A percentile compares a stretch with the other conserved stretches of the same genome.
phyloP scores from a whole-genome alignment of 2,329 filamentous ascomycete species.

The Fusarium palustre region DNA sequence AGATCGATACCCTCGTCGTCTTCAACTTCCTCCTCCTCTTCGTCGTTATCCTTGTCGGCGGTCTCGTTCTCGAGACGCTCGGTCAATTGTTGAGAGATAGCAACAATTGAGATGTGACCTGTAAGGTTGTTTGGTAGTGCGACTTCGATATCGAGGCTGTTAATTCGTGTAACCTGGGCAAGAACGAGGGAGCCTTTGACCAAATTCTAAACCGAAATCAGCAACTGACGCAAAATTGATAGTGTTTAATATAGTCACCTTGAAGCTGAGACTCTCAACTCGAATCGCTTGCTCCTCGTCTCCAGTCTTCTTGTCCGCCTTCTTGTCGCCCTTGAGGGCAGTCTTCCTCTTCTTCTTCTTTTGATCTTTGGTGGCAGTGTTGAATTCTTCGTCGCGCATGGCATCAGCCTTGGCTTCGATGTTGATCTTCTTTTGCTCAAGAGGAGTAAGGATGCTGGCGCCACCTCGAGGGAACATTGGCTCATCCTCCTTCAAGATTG shows the following conservation, averaged over 20 bases:
- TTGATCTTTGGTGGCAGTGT: constrained; percentile 58
- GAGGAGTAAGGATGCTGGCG: constrained; percentile 86
- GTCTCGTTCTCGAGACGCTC: constrained; percentile 78
- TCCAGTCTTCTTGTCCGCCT: constrained; percentile 57
- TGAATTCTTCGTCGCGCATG: constrained; percentile 82
- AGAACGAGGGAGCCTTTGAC: constrained; percentile 88
- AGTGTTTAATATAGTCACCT: constrained; percentile 65
- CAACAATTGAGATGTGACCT: constrained; percentile 90
- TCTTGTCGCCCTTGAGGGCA: constrained; percentile 64
- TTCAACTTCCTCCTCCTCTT: constrained; percentile 64
- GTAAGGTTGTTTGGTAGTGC: constrained; percentile 92
- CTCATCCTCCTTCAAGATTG: constrained; percentile 79
- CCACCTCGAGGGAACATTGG: constrained; percentile 92
- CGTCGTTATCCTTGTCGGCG: constrained; percentile 63
- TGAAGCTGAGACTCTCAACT: constrained; percentile 90
- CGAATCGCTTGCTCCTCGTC: constrained; percentile 69
- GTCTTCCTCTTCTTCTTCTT: constrained; percentile 69
- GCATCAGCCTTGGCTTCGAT: constrained; percentile 94
- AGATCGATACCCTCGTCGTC: constrained; percentile 75
- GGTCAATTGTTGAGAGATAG: constrained; percentile 85
- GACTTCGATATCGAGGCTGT: constrained; percentile 80
- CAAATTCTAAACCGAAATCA: constrained; percentile 70
- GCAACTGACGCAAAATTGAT: constrained; percentile 26
- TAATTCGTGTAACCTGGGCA: constrained; percentile 86
- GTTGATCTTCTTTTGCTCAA: constrained; percentile 97